These are phyloP conservation scores for Suillus plorans DNA, from an alignment of 768 basidiomycete genomes.

Conservation along the genomic window DNA sequence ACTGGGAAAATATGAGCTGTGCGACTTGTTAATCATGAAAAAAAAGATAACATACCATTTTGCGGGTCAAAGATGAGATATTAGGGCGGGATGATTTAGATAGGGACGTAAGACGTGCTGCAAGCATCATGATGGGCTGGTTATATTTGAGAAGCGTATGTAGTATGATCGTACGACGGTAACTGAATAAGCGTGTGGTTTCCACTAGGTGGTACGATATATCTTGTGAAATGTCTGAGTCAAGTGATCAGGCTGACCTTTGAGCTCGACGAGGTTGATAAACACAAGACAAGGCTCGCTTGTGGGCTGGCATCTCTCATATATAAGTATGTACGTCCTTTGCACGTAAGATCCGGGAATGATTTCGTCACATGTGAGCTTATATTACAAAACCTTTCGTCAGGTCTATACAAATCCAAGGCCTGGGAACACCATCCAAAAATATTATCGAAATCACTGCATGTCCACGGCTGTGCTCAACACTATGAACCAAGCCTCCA, in stretches of 20 bases:
- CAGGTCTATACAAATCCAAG: not conserved
- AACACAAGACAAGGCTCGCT: not conserved
- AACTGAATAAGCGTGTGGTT: not conserved
- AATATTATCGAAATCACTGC: slow-evolving; percentile 21
- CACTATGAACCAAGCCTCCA: slow-evolving; percentile 80
- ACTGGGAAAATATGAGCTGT: slow-evolving; percentile 20
- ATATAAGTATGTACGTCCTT: not conserved
- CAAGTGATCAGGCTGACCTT: not conserved
- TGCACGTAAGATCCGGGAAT: slow-evolving; percentile 5
- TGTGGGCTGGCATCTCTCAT: too few species aligned
- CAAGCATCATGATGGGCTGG: slow-evolving; percentile 39
- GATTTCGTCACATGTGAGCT: slow-evolving; percentile 6
- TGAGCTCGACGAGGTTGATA: slow-evolving; percentile 1
- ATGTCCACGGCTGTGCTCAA: slow-evolving; percentile 64
- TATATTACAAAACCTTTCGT: not conserved
- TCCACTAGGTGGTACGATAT: not conserved
- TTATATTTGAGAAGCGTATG: slow-evolving; percentile 17
- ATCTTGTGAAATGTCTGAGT: not conserved
- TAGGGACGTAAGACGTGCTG: slow-evolving; percentile 41
- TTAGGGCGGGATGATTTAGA: slow-evolving; percentile 41
- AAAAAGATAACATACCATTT: slow-evolving; percentile 47
- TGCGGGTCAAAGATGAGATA: slow-evolving; percentile 35
- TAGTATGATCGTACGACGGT: slow-evolving; percentile 2
- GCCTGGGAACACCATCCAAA: slow-evolving; percentile 6
- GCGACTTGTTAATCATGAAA: not conserved